Base-by-base conservation (phyloP, 495 filamentous ascomycete genomes). In the Bacidia rubella region DNA sequence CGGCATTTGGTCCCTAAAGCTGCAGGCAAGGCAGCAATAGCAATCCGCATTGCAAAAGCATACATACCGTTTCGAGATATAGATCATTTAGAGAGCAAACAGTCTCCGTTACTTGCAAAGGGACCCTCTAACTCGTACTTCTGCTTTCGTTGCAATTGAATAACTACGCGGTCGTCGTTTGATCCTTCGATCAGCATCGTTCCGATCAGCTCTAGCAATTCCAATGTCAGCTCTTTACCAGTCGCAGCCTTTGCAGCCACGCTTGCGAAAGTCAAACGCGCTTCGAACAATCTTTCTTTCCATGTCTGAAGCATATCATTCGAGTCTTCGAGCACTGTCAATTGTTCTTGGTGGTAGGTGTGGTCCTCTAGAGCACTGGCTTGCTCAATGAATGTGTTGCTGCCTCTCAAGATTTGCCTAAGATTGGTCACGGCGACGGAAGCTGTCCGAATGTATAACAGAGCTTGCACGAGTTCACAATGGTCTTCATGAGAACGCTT, bases 381-480 rank as follows among this genome's bases (percentile, higher is more conserved):
- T n/a, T 17, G 26, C n/a, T 19, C 10, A 17, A 51, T 23, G 24
- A 20, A 47, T 15, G 40, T 35, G 39, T 41, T 43, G 7, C 38
- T 54, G 38, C 25, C 9, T 10, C 29, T 21, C 17, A 52, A 41
- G 46, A 49, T 25, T 9, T 29, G 19, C 17, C 21, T 27, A 19
- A 49, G 25, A 26, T 54, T 54, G 12, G 29, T 2, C 3, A 58
- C 20, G 29, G 56, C 56, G n/a, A 32, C 42, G 47, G 46, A 45
- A 20, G 52, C 52, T 32, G 56, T 58, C 17, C 47, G 52, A 23
- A 58, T 38, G 32, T 39, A 58, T 10, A 58, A 51, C 19, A 47
- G 50, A n/a, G 22, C 19, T n/a, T 35, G 29, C 29, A 7, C 29
- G 15, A 35, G 29, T 15, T 35, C 29, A 15, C 29, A 15, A 15